Evolutionary conservation across 2,329 filamentous ascomycete species (phyloP).

Genomic region (Seiridium cupressi): DNA sequence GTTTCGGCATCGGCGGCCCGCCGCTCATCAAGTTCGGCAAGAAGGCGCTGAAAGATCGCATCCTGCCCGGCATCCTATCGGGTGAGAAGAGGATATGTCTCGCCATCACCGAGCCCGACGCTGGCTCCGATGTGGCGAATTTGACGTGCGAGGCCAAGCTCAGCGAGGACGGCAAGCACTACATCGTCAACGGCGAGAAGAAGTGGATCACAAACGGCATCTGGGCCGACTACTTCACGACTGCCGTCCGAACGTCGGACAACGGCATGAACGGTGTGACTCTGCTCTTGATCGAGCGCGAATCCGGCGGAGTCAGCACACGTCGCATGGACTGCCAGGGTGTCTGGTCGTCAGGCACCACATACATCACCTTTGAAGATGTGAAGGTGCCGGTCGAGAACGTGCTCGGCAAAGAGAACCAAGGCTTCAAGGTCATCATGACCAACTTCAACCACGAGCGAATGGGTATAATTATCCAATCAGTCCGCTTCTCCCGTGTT

Average conservation of each 20-base stretch:
- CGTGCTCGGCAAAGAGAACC: conserved; percentile 94
- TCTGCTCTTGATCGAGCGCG: conserved; percentile 88
- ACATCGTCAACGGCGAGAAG: conserved; percentile 99
- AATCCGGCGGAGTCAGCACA: conserved; percentile 80
- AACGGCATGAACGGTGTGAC: conserved; percentile 91
- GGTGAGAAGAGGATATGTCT: conserved; percentile 98
- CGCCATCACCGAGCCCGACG: conserved; percentile 95
- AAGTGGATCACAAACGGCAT: conserved; percentile 99
- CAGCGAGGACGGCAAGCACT: conserved; percentile 94
- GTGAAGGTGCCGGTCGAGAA: conserved; percentile 99
- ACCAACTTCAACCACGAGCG: conserved; percentile 99
- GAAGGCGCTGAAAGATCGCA: conserved; percentile 79
- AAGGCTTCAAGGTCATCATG: conserved; percentile 99
- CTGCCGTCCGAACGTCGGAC: conserved; percentile 85
- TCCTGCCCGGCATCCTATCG: conserved; percentile 81
- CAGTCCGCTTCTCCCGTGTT: conserved; percentile 88
- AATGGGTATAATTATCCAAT: conserved; percentile 98
- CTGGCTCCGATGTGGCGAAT: conserved; percentile 92
- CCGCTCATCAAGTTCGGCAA: conserved; percentile 90
- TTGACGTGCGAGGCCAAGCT: conserved; percentile 94
- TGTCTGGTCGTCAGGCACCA: conserved; percentile 92
- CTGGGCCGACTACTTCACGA: conserved; percentile 97
- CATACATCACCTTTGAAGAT: conserved; percentile 97
- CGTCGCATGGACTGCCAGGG: conserved; percentile 98
- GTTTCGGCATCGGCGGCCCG: conserved; percentile 93